phyloP scores from a whole-genome alignment of 163 green algal species.

The Smithsoniella earleae region DNA sequence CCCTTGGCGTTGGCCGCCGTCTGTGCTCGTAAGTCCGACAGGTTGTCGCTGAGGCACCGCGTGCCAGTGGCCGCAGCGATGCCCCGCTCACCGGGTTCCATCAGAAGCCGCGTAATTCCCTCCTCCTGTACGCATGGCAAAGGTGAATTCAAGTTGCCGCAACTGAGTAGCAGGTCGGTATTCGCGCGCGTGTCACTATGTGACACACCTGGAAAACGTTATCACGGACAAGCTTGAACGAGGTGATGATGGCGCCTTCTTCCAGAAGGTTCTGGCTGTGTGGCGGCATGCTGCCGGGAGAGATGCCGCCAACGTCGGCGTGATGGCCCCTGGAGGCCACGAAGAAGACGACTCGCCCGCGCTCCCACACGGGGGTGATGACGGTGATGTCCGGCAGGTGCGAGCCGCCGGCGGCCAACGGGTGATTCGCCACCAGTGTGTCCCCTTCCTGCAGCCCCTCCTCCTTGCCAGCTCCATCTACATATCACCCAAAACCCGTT shows the following conservation, averaged over 20 bases:
- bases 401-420: constrained; percentile 77
- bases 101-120: constrained; percentile 73
- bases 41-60: constrained; percentile 76
- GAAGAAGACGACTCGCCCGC: constrained; percentile 75
- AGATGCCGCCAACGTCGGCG: constrained; percentile 83
- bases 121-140: constrained; percentile 51
- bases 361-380: constrained; percentile 81
- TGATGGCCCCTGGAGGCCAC: constrained; percentile 77
- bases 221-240: constrained; percentile 80
- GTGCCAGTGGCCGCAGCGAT: constrained; percentile 64
- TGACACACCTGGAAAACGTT: constrained; percentile 56
- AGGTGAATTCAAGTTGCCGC: too few relatives aligned
- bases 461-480: constrained; percentile 41
- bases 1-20: constrained; percentile 89
- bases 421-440: constrained; percentile 82
- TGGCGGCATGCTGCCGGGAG: constrained; percentile 85
- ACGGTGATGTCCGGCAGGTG: constrained; percentile 98
- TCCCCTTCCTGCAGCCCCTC: constrained; percentile 72
- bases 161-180: not conserved
- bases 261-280: constrained; percentile 68
- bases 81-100: constrained; percentile 51
- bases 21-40: constrained; percentile 85
- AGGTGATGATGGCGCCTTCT: constrained; percentile 85
- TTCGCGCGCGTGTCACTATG: not conserved
- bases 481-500: not conserved